Base-by-base conservation (phyloP, 2,329 filamentous ascomycete species). In the Calonectria pseudoreteaudii region DNA sequence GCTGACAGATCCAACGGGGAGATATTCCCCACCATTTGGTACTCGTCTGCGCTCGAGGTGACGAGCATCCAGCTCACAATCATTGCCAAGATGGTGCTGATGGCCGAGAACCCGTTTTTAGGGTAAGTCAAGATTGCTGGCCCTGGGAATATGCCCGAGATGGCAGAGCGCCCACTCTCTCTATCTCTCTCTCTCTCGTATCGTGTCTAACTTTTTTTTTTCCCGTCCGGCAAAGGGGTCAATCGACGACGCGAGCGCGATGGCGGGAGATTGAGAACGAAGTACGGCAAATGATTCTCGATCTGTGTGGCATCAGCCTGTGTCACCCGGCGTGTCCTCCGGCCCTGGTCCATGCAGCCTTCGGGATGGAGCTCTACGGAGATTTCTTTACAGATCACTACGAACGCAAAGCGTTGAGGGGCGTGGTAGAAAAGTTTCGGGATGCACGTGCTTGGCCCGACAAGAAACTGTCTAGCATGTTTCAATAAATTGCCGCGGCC, bases 381-480 rank as follows among this genome's bases (percentile, higher is more conserved):
- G 85, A 86, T 66, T 86, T 85, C 60, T 86, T 86, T 72, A 86
- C 84, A 2, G 85, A 86, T 67, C 80, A 78, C 13, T 86, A 85
- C 58, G 85, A 86, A 71, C 78, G 84, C 1, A 77, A 78, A 26
- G 85, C 84, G 1, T 70, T 86, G 78, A 82, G 82, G 20, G 84
- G 80, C 0, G 86, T 86, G 4, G 84, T 85, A 6, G 87, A 88
- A 64, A 87, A 84, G 60, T 89, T 88, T 68, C 84, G 84, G 8
- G 86, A 86, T 62, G 81, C 84, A 18, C 82, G 84, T 31, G 85
- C 85, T 1, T 86, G 85, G 85, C 85, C 85, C 0, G 85, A 86
- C 0, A 79, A 82, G 71, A 82, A 82, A 13, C 69, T 86, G 41
- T 78, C 84, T 18, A 82, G 81, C 16, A 85, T 85, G 83, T 86